A percentile compares a stretch with the other conserved stretches of the same genome.
These are phyloP conservation scores for Setomelanomma holmii DNA, from an alignment of 2,329 filamentous ascomycete species.

Conservation along the genomic window DNA sequence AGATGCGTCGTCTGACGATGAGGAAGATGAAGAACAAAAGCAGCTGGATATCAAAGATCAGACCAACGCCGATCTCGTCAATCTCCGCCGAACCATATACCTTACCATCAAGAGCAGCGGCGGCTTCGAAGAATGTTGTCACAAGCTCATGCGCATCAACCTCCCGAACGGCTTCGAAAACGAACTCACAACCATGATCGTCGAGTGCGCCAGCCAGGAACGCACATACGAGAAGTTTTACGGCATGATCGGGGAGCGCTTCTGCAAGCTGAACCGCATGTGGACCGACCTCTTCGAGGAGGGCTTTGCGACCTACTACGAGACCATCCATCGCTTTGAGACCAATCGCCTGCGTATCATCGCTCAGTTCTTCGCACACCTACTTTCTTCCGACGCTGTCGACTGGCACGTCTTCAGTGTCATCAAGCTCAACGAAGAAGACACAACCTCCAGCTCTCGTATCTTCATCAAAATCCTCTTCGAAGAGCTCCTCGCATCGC, in stretches of 20 bases:
- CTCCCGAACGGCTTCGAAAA: conserved; percentile 85
- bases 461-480: conserved; percentile 99
- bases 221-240: conserved; percentile 98
- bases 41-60: conserved; percentile 97
- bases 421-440: conserved; percentile 92
- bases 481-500: conserved; percentile 85
- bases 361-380: conserved; percentile 90
- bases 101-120: conserved; percentile 97
- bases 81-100: conserved; percentile 92
- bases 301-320: conserved; percentile 90
- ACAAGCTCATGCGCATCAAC: conserved; percentile 90
- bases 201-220: conserved; percentile 96
- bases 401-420: conserved; percentile 88
- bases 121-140: conserved; percentile 94
- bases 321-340: conserved; percentile 96
- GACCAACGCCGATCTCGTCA: conserved; percentile 94
- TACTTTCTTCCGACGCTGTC: conserved; percentile 86
- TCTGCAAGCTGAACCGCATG: conserved; percentile 92
- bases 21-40: conserved; percentile 78
- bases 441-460: conserved; percentile 93
- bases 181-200: conserved; percentile 94
- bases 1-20: conserved; percentile 71
- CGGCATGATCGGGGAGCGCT: conserved; percentile 89
- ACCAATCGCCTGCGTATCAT: conserved; percentile 95
- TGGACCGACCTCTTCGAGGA: conserved; percentile 95